phyloP scores from a whole-genome alignment of 2,329 filamentous ascomycete genomes.

The Fusarium palustre region DNA sequence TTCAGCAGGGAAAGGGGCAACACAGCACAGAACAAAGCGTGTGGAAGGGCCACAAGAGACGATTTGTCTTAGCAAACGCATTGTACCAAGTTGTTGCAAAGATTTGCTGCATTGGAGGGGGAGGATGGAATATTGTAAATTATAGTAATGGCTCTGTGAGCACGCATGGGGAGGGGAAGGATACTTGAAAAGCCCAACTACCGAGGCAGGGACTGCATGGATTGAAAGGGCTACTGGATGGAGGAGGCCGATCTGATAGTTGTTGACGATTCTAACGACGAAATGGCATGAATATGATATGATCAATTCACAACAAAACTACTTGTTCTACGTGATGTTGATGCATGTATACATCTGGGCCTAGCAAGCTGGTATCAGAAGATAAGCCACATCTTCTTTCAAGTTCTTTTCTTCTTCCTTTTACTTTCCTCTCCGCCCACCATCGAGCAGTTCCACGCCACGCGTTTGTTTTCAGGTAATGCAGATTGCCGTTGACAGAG shows the following conservation, averaged over 20 bases:
- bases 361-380: not conserved
- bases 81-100: conserved; percentile 33
- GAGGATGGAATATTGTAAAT: conserved; percentile 43
- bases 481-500: not conserved
- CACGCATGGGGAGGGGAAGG: conserved; percentile 16
- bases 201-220: conserved; percentile 17
- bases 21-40: conserved; percentile 32
- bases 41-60: conserved; percentile 31
- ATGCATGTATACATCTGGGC: not conserved
- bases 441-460: too few relatives aligned
- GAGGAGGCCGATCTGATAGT: conserved; percentile 44
- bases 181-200: conserved; percentile 15
- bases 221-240: conserved; percentile 22
- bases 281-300: conserved; percentile 53
- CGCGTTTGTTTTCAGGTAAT: too few relatives aligned
- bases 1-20: conserved; percentile 35
- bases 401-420: too few relatives aligned
- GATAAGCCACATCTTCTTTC: too few relatives aligned
- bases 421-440: too few relatives aligned
- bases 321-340: not conserved
- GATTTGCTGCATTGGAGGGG: conserved; percentile 19
- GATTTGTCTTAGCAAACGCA: conserved; percentile 31
- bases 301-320: conserved; percentile 44
- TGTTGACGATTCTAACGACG: conserved; percentile 49
- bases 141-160: conserved; percentile 43